These are phyloP conservation scores for Ceriops decandra DNA, from an alignment of 345 rosid genomes.

Conservation along the genomic window DNA sequence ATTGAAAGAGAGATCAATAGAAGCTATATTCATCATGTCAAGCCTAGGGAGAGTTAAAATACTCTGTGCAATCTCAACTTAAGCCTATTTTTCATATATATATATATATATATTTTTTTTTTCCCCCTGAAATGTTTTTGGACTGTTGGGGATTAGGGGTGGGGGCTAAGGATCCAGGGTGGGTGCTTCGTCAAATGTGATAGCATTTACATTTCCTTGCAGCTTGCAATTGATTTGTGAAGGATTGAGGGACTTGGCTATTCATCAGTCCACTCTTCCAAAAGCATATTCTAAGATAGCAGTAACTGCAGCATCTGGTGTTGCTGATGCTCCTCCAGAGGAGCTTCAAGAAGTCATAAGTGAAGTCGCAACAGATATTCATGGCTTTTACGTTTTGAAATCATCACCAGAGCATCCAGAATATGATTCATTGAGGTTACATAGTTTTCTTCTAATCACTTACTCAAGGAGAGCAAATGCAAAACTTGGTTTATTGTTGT, in stretches of 20 bases:
- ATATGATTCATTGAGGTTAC: constrained; percentile 59
- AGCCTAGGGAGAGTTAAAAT: no score
- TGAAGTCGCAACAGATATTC: constrained; percentile 49
- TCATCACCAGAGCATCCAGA: constrained; percentile 64
- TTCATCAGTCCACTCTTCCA: constrained; percentile 54
- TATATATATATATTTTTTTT: no score
- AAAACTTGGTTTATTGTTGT: neutral
- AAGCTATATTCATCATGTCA: no score
- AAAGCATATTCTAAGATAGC: constrained; percentile 64
- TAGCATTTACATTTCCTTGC: constrained; percentile 23
- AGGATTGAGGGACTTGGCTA: constrained; percentile 61
- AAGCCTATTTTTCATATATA: no score
- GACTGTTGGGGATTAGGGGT: no score
- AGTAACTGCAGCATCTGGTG: constrained; percentile 47
- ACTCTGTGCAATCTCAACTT: no score
- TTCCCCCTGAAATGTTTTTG: no score
- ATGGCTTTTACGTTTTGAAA: constrained; percentile 47
- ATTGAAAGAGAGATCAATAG: no score
- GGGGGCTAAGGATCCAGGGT: no score
- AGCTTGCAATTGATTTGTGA: constrained; percentile 62
- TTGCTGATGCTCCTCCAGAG: constrained; percentile 49
- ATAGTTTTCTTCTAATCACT: constrained; percentile 1
- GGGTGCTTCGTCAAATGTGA: neutral
- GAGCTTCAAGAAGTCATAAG: constrained; percentile 55
- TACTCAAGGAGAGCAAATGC: neutral